Evolutionary conservation across 2,329 filamentous ascomycete genomes (phyloP).

Genomic region (Remersonia thermophila): DNA sequence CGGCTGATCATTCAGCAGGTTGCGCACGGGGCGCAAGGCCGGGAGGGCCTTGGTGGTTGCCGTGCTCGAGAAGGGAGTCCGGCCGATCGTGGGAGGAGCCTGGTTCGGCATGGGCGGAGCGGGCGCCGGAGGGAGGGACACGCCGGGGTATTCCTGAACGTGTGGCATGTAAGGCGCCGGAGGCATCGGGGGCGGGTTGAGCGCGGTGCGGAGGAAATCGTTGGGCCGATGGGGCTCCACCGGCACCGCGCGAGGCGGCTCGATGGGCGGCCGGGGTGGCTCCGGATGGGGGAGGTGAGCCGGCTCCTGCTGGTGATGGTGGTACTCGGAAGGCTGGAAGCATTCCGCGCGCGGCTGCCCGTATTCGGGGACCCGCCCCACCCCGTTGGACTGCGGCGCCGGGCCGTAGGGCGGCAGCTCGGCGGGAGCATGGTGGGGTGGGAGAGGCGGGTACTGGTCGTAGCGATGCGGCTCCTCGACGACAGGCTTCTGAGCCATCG

Average conservation of each 20-base stretch:
- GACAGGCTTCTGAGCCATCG: no score
- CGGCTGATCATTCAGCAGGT: slow-evolving; percentile 19
- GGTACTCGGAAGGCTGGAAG: slow-evolving; percentile 2
- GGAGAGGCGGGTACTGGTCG: no score
- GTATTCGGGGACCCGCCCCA: slow-evolving; percentile 4
- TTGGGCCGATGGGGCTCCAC: slow-evolving; percentile 15
- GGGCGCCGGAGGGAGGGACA: not conserved
- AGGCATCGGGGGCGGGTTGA: slow-evolving; percentile 21
- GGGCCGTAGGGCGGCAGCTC: no score
- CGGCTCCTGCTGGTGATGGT: slow-evolving; percentile 10
- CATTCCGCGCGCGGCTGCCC: slow-evolving; percentile 6
- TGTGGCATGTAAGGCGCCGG: slow-evolving; percentile 11
- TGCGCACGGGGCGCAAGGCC: slow-evolving; percentile 25
- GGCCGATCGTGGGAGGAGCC: not conserved
- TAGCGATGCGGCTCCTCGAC: no score
- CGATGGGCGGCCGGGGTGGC: no score
- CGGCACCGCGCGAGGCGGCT: not conserved
- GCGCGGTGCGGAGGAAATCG: slow-evolving; percentile 26
- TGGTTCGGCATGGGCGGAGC: slow-evolving; percentile 2
- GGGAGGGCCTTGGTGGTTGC: slow-evolving; percentile 21
- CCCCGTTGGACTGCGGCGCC: slow-evolving; percentile 3
- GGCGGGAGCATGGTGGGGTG: no score
- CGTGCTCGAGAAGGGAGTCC: slow-evolving; percentile 24
- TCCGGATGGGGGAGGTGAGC: slow-evolving; percentile 7
- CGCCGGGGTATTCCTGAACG: slow-evolving; percentile 5